phyloP scores from a whole-genome alignment of 225 moss, liverwort and hornwort species.

The Lunularia cruciata region DNA sequence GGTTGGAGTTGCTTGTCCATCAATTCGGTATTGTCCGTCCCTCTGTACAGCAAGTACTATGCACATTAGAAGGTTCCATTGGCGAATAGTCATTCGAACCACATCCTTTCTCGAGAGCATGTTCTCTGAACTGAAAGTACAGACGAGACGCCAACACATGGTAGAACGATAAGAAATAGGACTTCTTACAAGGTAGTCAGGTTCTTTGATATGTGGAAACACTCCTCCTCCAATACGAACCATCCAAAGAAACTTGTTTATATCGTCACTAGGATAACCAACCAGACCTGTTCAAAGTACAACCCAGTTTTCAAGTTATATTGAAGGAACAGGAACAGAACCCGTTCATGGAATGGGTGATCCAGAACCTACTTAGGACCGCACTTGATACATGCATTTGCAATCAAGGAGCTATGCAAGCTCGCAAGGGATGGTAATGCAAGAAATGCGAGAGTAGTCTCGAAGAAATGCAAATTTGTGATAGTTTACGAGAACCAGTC shows the following conservation, averaged over 20 bases:
- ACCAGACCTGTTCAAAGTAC: conserved; percentile 54
- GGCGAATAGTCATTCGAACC: not conserved
- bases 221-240: conserved; percentile 99
- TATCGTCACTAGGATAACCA: conserved; percentile 98
- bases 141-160: not conserved
- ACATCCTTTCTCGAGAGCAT: not conserved
- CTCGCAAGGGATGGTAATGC: no score
- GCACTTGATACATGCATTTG: no score
- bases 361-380: no score
- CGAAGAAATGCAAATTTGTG: no score
- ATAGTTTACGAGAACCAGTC: no score
- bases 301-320: no score
- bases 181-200: conserved; percentile 85
- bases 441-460: no score
- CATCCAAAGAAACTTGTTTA: conserved; percentile 99
- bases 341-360: no score
- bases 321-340: no score
- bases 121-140: no score
- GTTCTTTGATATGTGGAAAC: conserved; percentile 94
- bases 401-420: no score
- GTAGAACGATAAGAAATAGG: not conserved
- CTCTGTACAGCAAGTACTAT: conserved; percentile 49
- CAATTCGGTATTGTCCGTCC: conserved; percentile 96
- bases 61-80: not conserved
- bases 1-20: conserved; percentile 88